These are phyloP conservation scores for Cordyceps javanica DNA, from an alignment of 2,329 filamentous ascomycete species.

Conservation along the genomic window DNA sequence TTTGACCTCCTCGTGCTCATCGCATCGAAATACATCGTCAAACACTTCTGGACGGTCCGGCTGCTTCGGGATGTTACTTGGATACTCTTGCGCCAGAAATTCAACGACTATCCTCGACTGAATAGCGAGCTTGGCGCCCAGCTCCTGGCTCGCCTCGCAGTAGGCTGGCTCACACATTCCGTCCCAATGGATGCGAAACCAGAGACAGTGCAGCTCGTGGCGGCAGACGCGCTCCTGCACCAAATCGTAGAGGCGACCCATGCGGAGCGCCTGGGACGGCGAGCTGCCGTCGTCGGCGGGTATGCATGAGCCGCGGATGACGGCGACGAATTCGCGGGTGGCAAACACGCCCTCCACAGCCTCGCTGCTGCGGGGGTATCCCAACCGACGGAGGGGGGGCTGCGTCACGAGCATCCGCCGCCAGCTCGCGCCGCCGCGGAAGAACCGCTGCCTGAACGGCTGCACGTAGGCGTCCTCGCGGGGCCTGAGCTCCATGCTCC, in stretches of 20 bases:
- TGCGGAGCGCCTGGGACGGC: not conserved
- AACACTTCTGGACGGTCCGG: not conserved
- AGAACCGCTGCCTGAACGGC: conserved; percentile 2
- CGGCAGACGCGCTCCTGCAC: not conserved
- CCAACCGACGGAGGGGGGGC: conserved; percentile 9
- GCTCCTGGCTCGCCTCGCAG: not conserved
- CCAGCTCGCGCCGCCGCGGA: conserved; percentile 17
- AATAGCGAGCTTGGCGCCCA: not conserved
- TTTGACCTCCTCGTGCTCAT: not conserved
- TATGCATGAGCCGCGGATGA: not conserved
- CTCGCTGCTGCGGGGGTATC: not conserved
- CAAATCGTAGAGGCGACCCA: not conserved
- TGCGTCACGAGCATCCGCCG: conserved; percentile 20
- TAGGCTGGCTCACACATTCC: not conserved
- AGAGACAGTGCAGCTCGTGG: not conserved
- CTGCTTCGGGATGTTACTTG: not conserved
- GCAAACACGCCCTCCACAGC: not conserved
- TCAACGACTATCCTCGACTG: not conserved
- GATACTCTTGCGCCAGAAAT: not conserved
- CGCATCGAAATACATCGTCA: not conserved
- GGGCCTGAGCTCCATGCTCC: not conserved
- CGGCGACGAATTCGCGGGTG: not conserved
- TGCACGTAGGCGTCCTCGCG: not conserved
- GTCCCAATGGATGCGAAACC: not conserved
- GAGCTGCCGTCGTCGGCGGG: not conserved